These are phyloP conservation scores for Hypoxylon sp. DNA, from an alignment of 2,329 filamentous ascomycete species.

Conservation along the genomic window DNA sequence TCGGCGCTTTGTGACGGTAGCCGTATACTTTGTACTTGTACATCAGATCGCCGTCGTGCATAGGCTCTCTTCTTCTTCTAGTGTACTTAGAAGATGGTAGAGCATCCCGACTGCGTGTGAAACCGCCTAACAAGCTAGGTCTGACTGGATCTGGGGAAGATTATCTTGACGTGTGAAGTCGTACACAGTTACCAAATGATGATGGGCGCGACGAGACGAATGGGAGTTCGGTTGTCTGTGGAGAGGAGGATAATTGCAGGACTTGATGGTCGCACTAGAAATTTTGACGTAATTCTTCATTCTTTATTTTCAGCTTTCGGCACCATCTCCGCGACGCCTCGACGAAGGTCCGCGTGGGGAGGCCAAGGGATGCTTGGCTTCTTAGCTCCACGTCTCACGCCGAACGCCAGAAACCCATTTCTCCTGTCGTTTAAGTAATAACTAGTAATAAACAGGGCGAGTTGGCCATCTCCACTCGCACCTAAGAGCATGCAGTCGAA, in stretches of 20 bases:
- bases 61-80: not conserved
- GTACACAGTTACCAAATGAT: conserved; percentile 43
- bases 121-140: conserved; percentile 36
- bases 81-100: conserved; percentile 12
- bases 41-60: conserved; percentile 31
- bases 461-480: conserved; percentile 34
- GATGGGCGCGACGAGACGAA: conserved; percentile 40
- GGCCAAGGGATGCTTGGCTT: conserved; percentile 22
- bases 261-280: conserved; percentile 42
- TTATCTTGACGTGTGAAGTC: conserved; percentile 43
- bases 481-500: conserved; percentile 29
- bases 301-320: conserved; percentile 40
- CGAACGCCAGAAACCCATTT: conserved; percentile 11
- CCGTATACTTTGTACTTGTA: conserved; percentile 28
- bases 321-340: conserved; percentile 38
- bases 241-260: conserved; percentile 43
- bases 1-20: conserved; percentile 39
- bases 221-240: conserved; percentile 34
- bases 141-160: conserved; percentile 42
- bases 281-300: conserved; percentile 46
- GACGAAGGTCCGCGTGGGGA: conserved; percentile 23
- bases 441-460: conserved; percentile 31
- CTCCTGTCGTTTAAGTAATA: conserved; percentile 18
- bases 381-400: conserved; percentile 17
- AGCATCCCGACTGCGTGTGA: conserved; percentile 22